Conservation (phyloP, 306 rosid species). For the Calophaca sinica region DNA sequence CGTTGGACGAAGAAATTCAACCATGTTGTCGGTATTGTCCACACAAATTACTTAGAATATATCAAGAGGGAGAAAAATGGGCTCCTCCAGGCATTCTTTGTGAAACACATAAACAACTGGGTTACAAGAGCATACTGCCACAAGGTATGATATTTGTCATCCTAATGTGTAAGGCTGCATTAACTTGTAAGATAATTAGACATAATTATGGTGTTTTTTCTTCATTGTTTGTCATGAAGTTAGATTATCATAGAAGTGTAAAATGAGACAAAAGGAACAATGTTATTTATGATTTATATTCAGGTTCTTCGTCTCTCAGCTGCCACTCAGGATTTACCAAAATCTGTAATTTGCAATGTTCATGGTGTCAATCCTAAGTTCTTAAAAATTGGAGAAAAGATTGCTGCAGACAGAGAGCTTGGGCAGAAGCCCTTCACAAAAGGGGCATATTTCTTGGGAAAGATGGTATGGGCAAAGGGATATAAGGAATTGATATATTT, state of each 20-base stretch:
- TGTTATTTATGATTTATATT: slow-evolving; percentile 39
- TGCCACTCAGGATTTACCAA: slow-evolving; percentile 93
- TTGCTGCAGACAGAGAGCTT: slow-evolving; percentile 75
- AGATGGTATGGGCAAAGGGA: slow-evolving; percentile 99
- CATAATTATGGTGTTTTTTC: background rate
- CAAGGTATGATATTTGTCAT: slow-evolving; percentile 62
- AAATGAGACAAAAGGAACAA: slow-evolving; percentile 24
- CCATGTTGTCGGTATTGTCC: slow-evolving; percentile 95
- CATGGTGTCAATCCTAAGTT: slow-evolving; percentile 97
- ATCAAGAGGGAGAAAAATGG: slow-evolving; percentile 96
- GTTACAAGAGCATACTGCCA: slow-evolving; percentile 87
- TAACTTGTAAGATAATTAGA: slow-evolving; percentile 18
- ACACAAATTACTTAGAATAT: slow-evolving; percentile 93
- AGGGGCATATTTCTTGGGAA: slow-evolving; percentile 97
- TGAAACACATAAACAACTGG: slow-evolving; percentile 95
- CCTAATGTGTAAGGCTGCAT: slow-evolving; percentile 16
- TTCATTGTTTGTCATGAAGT: slow-evolving; percentile 25
- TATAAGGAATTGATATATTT: slow-evolving; percentile 82
- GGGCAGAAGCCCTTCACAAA: slow-evolving; percentile 83
- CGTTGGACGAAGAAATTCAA: slow-evolving; percentile 94
- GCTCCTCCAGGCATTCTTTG: slow-evolving; percentile 84
- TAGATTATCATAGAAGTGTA: slow-evolving; percentile 1
- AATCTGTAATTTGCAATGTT: slow-evolving; percentile 88
- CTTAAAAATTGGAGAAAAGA: slow-evolving; percentile 78
- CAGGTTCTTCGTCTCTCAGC: slow-evolving; percentile 97